Evolutionary conservation across 1,284 basidiomycete species (phyloP), one percentile per base, ranked within the genome.

Genomic region (Ceratobasidium sp.): DNA sequence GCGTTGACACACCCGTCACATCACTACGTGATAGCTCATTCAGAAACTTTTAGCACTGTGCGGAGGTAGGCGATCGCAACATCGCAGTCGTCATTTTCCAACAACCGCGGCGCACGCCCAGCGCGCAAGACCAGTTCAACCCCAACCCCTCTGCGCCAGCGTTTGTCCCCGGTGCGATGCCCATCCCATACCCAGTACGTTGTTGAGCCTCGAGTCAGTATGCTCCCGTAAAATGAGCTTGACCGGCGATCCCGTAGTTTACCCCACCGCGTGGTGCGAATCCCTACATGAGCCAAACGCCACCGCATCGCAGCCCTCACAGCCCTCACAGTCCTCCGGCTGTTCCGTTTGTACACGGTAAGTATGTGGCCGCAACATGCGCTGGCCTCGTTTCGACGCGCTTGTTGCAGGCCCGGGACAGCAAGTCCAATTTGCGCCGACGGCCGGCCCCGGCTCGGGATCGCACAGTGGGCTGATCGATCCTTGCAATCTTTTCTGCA

Each of bases 401-500:
- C 61, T 28, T 49, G 38, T 58, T 44, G 64, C 58, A 78, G 80
- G 80, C 7, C 93, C 93, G 11, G 92, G 94, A 12, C 94, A 95
- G 79, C 92, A 94, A 79, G 92, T 95, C 25, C 91, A 94, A 77
- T 85, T 90, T 16, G 92, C 93, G 1, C 92, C 92, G 11, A 71
- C 85, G 49, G 77, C 77, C 30, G 92, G 91, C 1, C 91, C 90
- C 33, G 92, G 91, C 16, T 88, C 92, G 40, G 86, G 77, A 67
- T 93, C 91, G 77, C 88, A 91, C 76, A 93, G 92, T 74, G 94
- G 93, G 33, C 83, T 94, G 28, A 93, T 96, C 74, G 94, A 96
- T 81, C 93, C 92, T 0, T 94, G 92, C 84, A 95, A 95, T 79
- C 81, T 96, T 59, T 95, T 95, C 81, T 92, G 91, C 84, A 92